Percentiles rank a stretch among this genome's conserved stretches.
Evolutionary conservation across 2,329 filamentous ascomycete genomes (phyloP).

Genomic region (Penicillium capsulatum): DNA sequence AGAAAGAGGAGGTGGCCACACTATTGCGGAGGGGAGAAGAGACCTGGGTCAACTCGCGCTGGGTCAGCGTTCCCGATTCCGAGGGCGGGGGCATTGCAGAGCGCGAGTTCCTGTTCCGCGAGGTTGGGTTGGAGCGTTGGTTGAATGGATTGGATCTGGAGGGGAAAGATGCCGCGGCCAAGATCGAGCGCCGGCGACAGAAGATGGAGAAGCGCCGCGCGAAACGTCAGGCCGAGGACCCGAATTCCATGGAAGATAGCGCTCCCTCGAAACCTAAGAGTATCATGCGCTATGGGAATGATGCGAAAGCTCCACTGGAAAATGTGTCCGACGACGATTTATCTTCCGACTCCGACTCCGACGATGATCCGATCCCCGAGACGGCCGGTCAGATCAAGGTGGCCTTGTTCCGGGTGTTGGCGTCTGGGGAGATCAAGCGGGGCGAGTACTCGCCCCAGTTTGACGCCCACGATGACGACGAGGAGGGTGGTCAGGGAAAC

Average conservation of each 20-base stretch:
- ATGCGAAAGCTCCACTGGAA: slow-evolving; percentile 71
- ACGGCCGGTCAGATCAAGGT: slow-evolving; percentile 98
- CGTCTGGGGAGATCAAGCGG: slow-evolving; percentile 94
- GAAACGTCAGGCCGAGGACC: slow-evolving; percentile 64
- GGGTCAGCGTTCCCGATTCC: slow-evolving; percentile 87
- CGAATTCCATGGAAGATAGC: slow-evolving; percentile 40
- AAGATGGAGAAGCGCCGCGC: slow-evolving; percentile 79
- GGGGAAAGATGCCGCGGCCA: slow-evolving; percentile 83
- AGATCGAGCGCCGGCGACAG: slow-evolving; percentile 60
- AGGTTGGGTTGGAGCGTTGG: slow-evolving; percentile 94
- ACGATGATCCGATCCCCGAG: slow-evolving; percentile 82
- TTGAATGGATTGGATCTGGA: slow-evolving; percentile 94
- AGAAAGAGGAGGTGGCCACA: slow-evolving; percentile 95
- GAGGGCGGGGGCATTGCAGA: slow-evolving; percentile 94
- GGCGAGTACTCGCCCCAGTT: slow-evolving; percentile 98
- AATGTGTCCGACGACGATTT: slow-evolving; percentile 66
- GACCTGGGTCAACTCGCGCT: slow-evolving; percentile 97
- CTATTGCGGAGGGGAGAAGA: slow-evolving; percentile 88
- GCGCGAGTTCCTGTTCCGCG: slow-evolving; percentile 93
- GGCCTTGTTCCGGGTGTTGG: slow-evolving; percentile 88
- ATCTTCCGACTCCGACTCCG: slow-evolving; percentile 66
- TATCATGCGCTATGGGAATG: slow-evolving; percentile 75
- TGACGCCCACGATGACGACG: slow-evolving; percentile 91
- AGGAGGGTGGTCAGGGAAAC: slow-evolving; percentile 59
- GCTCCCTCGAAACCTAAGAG: slow-evolving; percentile 41